Evolutionary conservation across 345 rosid species (phyloP).

Genomic region (Microcos paniculata): DNA sequence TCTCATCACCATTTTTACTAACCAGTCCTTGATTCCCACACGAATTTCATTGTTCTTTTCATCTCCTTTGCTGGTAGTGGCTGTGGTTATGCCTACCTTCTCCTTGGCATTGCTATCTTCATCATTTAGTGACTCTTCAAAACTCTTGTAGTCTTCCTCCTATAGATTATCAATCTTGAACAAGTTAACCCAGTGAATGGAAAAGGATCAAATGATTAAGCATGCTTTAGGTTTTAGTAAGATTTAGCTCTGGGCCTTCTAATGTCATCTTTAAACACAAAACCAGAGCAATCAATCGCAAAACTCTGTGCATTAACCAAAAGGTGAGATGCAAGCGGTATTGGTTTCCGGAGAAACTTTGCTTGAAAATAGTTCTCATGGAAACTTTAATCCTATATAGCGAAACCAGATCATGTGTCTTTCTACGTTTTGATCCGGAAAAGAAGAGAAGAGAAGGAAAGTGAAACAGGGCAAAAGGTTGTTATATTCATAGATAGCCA

Average conservation of each 20-base stretch:
- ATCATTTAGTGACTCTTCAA: constrained; percentile 57
- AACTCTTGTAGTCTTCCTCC: constrained; percentile 63
- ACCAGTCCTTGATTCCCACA: constrained; percentile 82
- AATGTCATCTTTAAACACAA: not conserved
- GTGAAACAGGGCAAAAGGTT: not conserved
- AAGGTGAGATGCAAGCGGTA: not conserved
- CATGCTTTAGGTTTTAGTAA: not conserved
- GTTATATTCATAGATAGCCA: not conserved
- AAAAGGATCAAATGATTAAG: not conserved
- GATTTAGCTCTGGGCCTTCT: not conserved
- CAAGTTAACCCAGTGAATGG: not conserved
- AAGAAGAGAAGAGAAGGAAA: not conserved
- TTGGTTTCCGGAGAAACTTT: not conserved
- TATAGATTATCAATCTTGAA: constrained; percentile 19
- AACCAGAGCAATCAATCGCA: not conserved
- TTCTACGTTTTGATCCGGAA: too few relatives aligned
- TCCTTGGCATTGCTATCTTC: constrained; percentile 25
- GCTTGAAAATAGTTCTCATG: not conserved
- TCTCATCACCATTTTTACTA: constrained; percentile 15
- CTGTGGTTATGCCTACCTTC: not conserved
- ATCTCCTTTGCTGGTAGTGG: not conserved
- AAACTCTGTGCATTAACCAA: not conserved
- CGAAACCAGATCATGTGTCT: not conserved
- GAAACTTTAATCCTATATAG: not conserved
- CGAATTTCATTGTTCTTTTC: constrained; percentile 40